phyloP scores from a whole-genome alignment of 2,329 filamentous ascomycete genomes.

The Hypoxylon sp. region DNA sequence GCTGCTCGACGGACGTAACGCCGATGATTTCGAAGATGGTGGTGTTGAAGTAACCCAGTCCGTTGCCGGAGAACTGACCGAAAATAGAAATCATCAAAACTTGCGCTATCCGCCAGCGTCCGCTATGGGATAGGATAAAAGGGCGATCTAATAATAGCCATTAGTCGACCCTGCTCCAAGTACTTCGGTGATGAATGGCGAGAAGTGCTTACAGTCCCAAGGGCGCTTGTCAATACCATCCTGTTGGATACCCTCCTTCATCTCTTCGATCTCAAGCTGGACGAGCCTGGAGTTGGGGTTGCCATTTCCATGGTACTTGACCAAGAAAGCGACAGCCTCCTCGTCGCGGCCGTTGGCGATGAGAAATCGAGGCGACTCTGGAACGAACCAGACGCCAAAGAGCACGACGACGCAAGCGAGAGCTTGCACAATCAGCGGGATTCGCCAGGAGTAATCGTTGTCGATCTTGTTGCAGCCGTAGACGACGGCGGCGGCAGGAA shows the following conservation, averaged over 20 bases:
- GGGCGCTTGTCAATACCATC: constrained; percentile 58
- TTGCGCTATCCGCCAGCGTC: constrained; percentile 58
- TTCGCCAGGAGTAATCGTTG: constrained; percentile 58
- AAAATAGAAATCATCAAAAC: constrained; percentile 61
- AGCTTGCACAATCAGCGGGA: constrained; percentile 58
- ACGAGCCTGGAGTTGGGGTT: constrained; percentile 51
- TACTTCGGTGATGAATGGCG: too few species aligned
- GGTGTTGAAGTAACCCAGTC: constrained; percentile 61
- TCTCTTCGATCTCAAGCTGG: constrained; percentile 53
- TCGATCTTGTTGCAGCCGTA: constrained; percentile 56
- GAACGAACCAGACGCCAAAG: constrained; percentile 50
- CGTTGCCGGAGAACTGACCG: constrained; percentile 61
- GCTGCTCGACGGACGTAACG: constrained; percentile 47
- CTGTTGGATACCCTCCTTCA: constrained; percentile 53
- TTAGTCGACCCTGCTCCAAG: not conserved
- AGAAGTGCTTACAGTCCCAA: constrained; percentile 54
- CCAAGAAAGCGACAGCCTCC: constrained; percentile 52
- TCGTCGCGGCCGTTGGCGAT: constrained; percentile 52
- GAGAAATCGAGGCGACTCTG: constrained; percentile 54
- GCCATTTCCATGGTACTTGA: constrained; percentile 55
- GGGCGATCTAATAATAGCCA: constrained; percentile 50
- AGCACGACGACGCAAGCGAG: constrained; percentile 54
- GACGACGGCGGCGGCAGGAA: constrained; percentile 59
- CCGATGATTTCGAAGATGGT: constrained; percentile 55
- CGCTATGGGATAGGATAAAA: constrained; percentile 53